Percentiles rank a stretch among this genome's conserved stretches.
Conservation (phyloP, 305 asterid species). For the Fraxinus nigra region DNA sequence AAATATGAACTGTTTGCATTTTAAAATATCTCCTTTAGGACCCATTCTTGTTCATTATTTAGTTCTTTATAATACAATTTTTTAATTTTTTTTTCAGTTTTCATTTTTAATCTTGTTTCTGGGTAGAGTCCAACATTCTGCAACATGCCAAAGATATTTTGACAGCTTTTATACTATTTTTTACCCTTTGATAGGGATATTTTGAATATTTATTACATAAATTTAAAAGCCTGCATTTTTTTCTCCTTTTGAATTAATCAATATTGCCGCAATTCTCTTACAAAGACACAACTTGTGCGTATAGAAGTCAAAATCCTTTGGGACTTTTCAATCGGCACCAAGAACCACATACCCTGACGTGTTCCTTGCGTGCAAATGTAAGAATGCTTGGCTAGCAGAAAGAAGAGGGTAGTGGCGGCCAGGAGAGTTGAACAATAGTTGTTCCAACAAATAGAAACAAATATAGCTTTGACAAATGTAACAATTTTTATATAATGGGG, state of each 20-base stretch:
- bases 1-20: constrained; percentile 5
- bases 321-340: neutral
- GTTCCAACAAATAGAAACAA: too few species aligned
- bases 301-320: neutral
- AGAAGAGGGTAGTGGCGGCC: neutral
- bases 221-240: neutral
- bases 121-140: neutral
- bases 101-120: neutral
- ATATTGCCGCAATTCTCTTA: neutral
- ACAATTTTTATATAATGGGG: too few species aligned
- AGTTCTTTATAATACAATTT: neutral
- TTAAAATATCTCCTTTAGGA: constrained; percentile 10
- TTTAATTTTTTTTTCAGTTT: too few species aligned
- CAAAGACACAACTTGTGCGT: neutral
- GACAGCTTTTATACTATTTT: constrained; percentile 7
- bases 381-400: neutral
- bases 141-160: neutral
- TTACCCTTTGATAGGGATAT: neutral
- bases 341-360: neutral
- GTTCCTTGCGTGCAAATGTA: neutral
- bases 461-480: too few species aligned
- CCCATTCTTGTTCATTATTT: constrained; percentile 17
- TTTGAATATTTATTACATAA: neutral
- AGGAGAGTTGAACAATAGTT: neutral
- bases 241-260: neutral